Evolutionary conservation across 306 rosid species (phyloP).

Genomic region (Sesbania bispinosa): DNA sequence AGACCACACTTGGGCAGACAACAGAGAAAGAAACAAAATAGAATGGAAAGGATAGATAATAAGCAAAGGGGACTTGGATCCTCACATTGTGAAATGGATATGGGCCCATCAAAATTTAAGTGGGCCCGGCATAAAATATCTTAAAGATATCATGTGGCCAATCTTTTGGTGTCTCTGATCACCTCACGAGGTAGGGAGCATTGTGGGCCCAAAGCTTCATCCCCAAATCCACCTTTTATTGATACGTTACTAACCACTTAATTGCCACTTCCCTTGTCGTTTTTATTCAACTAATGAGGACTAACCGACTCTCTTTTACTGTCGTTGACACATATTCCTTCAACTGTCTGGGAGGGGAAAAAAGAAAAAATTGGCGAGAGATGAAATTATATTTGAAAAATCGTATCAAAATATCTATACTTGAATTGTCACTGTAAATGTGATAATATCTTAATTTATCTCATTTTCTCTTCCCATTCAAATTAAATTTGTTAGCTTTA

Average conservation of each 20-base stretch:
- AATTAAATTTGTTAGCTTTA: no score
- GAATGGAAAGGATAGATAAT: background rate
- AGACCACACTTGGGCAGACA: background rate
- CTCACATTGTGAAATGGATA: background rate
- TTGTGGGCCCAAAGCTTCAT: background rate
- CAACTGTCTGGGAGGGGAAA: no score
- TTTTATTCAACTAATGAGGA: background rate
- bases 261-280: background rate
- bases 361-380: no score
- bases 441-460: background rate
- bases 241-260: conserved; percentile 14
- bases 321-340: no score
- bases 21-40: background rate
- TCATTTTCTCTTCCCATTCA: background rate
- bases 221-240: background rate
- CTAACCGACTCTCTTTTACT: background rate
- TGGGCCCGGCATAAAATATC: conserved; percentile 27
- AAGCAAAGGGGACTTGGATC: background rate
- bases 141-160: conserved; percentile 14
- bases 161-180: background rate
- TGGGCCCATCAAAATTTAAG: conserved; percentile 2
- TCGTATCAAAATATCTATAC: no score
- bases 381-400: no score
- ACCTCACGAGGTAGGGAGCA: background rate
- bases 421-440: background rate